phyloP scores from a whole-genome alignment of 1,139 yeast genomes.

The Geotrichum cucujoidarum region DNA sequence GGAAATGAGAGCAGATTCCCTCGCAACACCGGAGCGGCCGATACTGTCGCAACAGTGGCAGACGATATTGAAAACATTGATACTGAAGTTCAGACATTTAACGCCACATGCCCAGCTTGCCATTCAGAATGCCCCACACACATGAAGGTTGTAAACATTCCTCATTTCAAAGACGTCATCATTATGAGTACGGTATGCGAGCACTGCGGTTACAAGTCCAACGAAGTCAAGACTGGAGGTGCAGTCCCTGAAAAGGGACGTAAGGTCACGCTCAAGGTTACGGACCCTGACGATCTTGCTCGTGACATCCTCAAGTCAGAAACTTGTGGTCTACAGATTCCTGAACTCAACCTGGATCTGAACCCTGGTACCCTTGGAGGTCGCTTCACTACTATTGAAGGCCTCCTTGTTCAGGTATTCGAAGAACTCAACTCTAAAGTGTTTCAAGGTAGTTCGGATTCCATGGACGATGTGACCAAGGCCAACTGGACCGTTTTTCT shows the following conservation, averaged over 20 bases:
- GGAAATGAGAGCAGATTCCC: constrained; percentile 38
- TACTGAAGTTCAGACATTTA: constrained; percentile 89
- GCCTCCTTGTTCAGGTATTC: constrained; percentile 77
- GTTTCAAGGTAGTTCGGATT: constrained; percentile 80
- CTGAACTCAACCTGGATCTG: constrained; percentile 84
- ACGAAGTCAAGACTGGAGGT: constrained; percentile 98
- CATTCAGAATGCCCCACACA: constrained; percentile 72
- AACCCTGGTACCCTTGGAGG: constrained; percentile 98
- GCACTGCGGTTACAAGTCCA: constrained; percentile 90
- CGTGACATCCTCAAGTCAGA: constrained; percentile 94
- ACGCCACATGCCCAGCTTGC: constrained; percentile 90
- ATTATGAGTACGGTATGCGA: constrained; percentile 94
- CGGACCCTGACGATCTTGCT: constrained; percentile 89
- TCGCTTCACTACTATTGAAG: constrained; percentile 94
- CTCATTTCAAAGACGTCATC: constrained; percentile 95
- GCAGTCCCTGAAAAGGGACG: constrained; percentile 85
- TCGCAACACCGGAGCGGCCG: constrained; percentile 29
- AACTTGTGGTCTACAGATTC: constrained; percentile 78
- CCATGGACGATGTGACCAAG: constrained; percentile 77
- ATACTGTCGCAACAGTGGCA: constrained; percentile 37
- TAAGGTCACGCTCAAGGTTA: constrained; percentile 65
- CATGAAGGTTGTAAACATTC: constrained; percentile 94
- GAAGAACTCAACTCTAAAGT: constrained; percentile 86
- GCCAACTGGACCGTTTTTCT: constrained; percentile 81
- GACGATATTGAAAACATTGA: constrained; percentile 79